Conservation (phyloP, 2,329 filamentous ascomycete genomes). For the Cryoendolithus antarcticus region DNA sequence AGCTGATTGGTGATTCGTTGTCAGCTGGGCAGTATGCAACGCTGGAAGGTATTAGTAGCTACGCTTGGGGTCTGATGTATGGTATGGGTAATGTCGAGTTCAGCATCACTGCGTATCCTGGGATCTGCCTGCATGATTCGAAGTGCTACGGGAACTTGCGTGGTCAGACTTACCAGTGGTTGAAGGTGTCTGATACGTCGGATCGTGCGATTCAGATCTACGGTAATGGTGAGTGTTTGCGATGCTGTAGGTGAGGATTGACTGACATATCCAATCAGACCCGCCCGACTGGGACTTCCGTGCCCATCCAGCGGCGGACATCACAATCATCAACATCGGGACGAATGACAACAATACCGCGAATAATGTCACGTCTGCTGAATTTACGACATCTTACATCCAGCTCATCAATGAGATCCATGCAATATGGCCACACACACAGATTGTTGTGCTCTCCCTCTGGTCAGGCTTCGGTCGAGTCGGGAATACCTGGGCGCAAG, state of each 20-base stretch:
- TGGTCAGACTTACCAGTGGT: slow-evolving; percentile 42
- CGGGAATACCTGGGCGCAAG: slow-evolving; percentile 36
- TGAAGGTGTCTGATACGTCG: slow-evolving; percentile 43
- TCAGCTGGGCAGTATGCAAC: slow-evolving; percentile 46
- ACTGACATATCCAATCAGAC: slow-evolving; percentile 1
- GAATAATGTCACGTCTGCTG: slow-evolving; percentile 28
- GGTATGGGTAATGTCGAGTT: slow-evolving; percentile 49
- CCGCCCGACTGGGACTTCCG: slow-evolving; percentile 26
- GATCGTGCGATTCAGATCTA: slow-evolving; percentile 34
- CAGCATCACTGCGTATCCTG: slow-evolving; percentile 45
- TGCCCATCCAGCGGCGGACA: slow-evolving; percentile 25
- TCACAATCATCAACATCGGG: slow-evolving; percentile 35
- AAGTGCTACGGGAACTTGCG: slow-evolving; percentile 40
- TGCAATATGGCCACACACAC: slow-evolving; percentile 27
- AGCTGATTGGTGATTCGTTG: slow-evolving; percentile 37
- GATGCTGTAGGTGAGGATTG: too few species aligned
- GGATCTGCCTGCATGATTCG: slow-evolving; percentile 45
- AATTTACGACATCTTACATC: slow-evolving; percentile 31
- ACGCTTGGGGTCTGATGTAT: slow-evolving; percentile 42
- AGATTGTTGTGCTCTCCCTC: slow-evolving; percentile 35
- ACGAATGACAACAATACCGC: slow-evolving; percentile 32
- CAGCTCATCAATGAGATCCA: slow-evolving; percentile 31
- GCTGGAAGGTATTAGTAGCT: slow-evolving; percentile 46
- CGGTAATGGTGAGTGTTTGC: slow-evolving; percentile 10
- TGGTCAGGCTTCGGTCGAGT: slow-evolving; percentile 39